These are phyloP conservation scores for Sporisorium graminicola DNA, from an alignment of 1,284 basidiomycete genomes.

Conservation along the genomic window DNA sequence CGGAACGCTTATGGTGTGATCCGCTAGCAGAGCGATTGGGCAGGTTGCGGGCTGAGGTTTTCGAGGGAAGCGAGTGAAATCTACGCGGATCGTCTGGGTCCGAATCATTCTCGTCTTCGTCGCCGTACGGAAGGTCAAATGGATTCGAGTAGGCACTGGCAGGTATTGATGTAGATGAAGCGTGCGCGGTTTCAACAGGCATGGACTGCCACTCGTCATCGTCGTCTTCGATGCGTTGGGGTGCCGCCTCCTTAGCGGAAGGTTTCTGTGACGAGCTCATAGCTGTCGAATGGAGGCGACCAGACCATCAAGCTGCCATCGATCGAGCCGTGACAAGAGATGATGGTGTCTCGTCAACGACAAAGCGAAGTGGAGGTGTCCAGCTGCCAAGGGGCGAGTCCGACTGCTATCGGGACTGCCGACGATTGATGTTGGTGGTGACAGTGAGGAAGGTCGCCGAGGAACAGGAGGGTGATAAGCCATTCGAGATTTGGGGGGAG, in stretches of 20 bases:
- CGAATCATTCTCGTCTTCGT: slow-evolving; percentile 47
- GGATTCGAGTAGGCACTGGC: slow-evolving; percentile 35
- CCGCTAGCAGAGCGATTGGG: slow-evolving; percentile 17
- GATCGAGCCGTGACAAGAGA: neutral
- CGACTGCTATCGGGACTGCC: slow-evolving; percentile 1
- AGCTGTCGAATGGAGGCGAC: slow-evolving; percentile 3
- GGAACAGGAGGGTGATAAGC: neutral
- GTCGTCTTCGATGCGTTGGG: slow-evolving; percentile 18
- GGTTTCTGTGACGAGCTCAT: slow-evolving; percentile 37
- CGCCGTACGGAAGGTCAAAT: slow-evolving; percentile 39
- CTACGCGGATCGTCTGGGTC: slow-evolving; percentile 50
- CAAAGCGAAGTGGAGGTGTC: slow-evolving; percentile 6
- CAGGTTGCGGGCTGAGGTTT: slow-evolving; percentile 17
- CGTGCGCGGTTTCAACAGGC: slow-evolving; percentile 34
- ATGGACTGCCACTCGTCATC: slow-evolving; percentile 66
- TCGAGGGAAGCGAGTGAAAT: slow-evolving; percentile 39
- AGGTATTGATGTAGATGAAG: slow-evolving; percentile 15
- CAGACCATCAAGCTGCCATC: slow-evolving; percentile 17
- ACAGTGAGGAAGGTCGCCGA: neutral
- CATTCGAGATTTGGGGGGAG: neutral
- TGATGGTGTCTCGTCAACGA: neutral
- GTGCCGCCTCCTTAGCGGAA: neutral
- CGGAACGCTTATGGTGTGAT: slow-evolving; percentile 25
- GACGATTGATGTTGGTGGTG: neutral
- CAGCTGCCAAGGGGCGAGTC: neutral